These are phyloP conservation scores for Cronartium quercuum DNA, from an alignment of 1,284 basidiomycete genomes.

Conservation along the genomic window DNA sequence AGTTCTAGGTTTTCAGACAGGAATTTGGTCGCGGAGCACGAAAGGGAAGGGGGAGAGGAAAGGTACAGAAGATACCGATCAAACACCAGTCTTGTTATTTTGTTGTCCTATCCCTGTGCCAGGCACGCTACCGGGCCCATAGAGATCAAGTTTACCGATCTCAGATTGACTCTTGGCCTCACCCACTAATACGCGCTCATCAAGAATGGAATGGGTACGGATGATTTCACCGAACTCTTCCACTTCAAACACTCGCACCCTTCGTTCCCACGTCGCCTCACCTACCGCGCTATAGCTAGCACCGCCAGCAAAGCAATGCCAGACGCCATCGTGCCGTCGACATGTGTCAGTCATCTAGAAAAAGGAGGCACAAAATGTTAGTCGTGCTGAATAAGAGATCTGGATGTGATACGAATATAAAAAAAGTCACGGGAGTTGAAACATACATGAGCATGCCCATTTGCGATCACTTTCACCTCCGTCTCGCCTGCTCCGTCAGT, in stretches of 20 bases:
- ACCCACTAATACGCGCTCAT: neutral
- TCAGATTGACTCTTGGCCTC: neutral
- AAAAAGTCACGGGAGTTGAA: neutral
- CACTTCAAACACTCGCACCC: slow-evolving; percentile 21
- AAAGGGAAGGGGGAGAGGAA: too few species aligned
- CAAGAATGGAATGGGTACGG: neutral
- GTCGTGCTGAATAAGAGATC: neutral
- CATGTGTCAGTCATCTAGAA: slow-evolving; percentile 29
- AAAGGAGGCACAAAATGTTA: neutral
- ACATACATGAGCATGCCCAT: slow-evolving; percentile 43
- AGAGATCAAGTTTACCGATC: neutral
- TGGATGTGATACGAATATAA: neutral
- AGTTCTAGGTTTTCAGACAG: too few species aligned
- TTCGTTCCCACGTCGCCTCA: neutral
- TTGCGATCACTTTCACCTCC: slow-evolving; percentile 43
- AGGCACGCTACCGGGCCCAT: neutral
- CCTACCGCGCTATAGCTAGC: slow-evolving; percentile 4
- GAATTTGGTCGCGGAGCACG: too few species aligned
- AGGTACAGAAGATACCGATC: too few species aligned
- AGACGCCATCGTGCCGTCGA: slow-evolving; percentile 25
- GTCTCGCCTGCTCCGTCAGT: slow-evolving; percentile 14
- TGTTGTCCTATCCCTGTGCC: neutral
- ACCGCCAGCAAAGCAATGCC: slow-evolving; percentile 24
- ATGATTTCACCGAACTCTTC: slow-evolving; percentile 14
- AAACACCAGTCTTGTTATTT: too few species aligned